A percentile compares a stretch with the other conserved stretches of the same genome.
phyloP scores from a whole-genome alignment of 345 rosid genomes.

The rapeseed (Brassica napus) region Da-Ae NC_063450.1:15249001-15249500 shows the following conservation, averaged over 20 bases:
- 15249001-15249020: not conserved
- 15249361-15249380: no score
- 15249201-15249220: not conserved
- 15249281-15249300: not conserved
- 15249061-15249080: constrained; percentile 23
- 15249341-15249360: no score
- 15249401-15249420: no score
- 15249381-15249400: no score
- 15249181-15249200: not conserved
- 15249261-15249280: not conserved
- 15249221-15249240: not conserved
- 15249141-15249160: not conserved
- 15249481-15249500: not conserved
- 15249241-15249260: not conserved
- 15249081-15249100: not conserved
- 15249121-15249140: not conserved
- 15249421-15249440: no score
- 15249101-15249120: not conserved
- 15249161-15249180: not conserved
- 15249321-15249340: no score
- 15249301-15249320: not conserved
- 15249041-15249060: constrained; percentile 5
- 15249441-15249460: no score
- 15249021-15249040: constrained; percentile 16
- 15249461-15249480: no score